phyloP scores from a whole-genome alignment of 352 stramenopile species.

The Globisporangium yorkense region DNA sequence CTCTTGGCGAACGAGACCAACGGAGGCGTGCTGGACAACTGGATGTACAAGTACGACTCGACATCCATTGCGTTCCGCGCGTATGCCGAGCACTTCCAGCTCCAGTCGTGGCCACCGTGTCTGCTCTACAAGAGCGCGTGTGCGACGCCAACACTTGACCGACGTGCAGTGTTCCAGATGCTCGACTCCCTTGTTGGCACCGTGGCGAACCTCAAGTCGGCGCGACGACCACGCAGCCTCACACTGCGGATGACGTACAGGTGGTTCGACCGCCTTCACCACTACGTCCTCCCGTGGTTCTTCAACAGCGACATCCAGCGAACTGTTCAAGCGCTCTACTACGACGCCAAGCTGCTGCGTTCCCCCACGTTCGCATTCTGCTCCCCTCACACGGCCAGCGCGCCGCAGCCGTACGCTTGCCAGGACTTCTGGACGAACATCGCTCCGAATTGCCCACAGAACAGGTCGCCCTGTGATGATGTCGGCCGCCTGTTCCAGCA shows the following conservation, averaged over 20 bases:
- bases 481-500: conserved; percentile 6
- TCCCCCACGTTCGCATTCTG: conserved; percentile 3
- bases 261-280: conserved; percentile 15
- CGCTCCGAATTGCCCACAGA: background rate
- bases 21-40: background rate
- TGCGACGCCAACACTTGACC: background rate
- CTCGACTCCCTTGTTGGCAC: conserved; percentile 5
- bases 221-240: background rate
- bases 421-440: conserved; percentile 6
- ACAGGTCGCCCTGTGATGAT: background rate
- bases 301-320: conserved; percentile 9
- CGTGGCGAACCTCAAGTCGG: background rate
- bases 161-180: conserved; percentile 1
- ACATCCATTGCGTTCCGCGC: conserved; percentile 17
- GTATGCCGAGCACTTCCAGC: conserved; percentile 7
- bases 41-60: conserved; percentile 24
- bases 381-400: background rate
- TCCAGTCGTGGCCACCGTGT: conserved; percentile 15
- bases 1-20: background rate
- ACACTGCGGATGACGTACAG: conserved; percentile 6
- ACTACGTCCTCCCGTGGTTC: conserved; percentile 19
- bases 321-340: conserved; percentile 15
- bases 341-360: background rate
- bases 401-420: conserved; percentile 7
- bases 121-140: conserved; percentile 8